Conservation (phyloP, 148 eudicot genomes). For the Cornus florida region DNA sequence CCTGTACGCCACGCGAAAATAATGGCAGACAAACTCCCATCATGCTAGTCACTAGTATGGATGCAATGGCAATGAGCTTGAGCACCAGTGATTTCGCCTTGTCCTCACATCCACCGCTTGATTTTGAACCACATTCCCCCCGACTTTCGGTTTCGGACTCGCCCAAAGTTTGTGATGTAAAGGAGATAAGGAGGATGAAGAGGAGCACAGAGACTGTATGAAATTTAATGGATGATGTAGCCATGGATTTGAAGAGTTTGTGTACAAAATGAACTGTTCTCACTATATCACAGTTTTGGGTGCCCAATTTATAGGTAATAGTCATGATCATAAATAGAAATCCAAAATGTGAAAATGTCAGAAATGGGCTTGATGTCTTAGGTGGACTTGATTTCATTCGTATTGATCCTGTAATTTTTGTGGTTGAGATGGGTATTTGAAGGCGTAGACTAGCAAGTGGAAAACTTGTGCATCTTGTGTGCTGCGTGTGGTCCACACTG, state of each 20-base stretch:
- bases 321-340: too few species aligned
- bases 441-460: too few species aligned
- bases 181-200: constrained; percentile 10
- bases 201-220: not conserved
- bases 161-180: not conserved
- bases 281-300: too few species aligned
- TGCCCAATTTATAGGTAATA: too few species aligned
- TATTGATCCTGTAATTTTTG: too few species aligned
- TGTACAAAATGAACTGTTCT: too few species aligned
- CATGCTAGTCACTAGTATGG: constrained; percentile 50
- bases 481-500: too few species aligned
- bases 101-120: constrained; percentile 23
- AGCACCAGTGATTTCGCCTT: constrained; percentile 29
- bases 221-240: not conserved
- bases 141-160: constrained; percentile 1
- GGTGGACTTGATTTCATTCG: too few species aligned
- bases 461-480: too few species aligned
- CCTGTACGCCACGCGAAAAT: constrained; percentile 33
- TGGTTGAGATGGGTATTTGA: too few species aligned
- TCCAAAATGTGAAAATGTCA: too few species aligned
- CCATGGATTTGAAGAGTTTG: not conserved
- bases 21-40: constrained; percentile 56
- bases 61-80: constrained; percentile 47
- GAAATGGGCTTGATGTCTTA: too few species aligned
- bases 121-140: constrained; percentile 25